Evolutionary conservation across 371 early-diverging fungal species (phyloP), one percentile per base, ranked within the genome.

Genomic region (Mortierella sp.): DNA sequence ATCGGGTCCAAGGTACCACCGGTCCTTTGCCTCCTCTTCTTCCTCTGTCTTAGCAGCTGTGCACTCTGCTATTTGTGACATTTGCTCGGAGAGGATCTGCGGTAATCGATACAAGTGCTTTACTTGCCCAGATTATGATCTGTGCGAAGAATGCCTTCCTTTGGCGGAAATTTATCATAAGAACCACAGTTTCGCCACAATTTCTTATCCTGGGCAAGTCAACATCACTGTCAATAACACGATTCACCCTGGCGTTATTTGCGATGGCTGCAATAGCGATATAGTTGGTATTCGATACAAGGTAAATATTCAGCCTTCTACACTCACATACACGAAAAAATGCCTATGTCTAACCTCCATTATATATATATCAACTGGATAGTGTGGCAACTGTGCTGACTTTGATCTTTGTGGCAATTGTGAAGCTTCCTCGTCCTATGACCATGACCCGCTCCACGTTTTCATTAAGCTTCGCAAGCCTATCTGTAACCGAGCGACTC

Each of bases 301-400:
- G 86, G 91, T 88, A 87, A 66, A 24, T 54, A 30, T 30, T 30
- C 4, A 30, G 30, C 4, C 4, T 30, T 30, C 30, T 30, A 30
- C 1, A 4, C 30, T 30, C 4, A 4, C 4, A 30, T 30, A 30
- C 30, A 30, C 30, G 22, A 54, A 24, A 26, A 54, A 54, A 24
- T 3, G 3, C 2, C 1, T 35, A 8, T 5, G 3, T 35, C 35
- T 35, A 8, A 30, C 30, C 1, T 8, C 6, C 35, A 35, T 5
- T 35, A 8, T 55, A 37, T 28, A 47, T 11, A 47, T 28, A 54
- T 26, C 3, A 8, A 16, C 24, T 45, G 4, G 10, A 54, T 76
- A 91, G 90, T 91, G 91, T 72, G 89, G 87, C 18, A 86, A 89
- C 64, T 91, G 91, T 54, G 26, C 69, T 26, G 87, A 90, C 64